Evolutionary conservation across 2,329 filamentous ascomycete genomes (phyloP).

Genomic region (Tolypocladium capitatum): DNA sequence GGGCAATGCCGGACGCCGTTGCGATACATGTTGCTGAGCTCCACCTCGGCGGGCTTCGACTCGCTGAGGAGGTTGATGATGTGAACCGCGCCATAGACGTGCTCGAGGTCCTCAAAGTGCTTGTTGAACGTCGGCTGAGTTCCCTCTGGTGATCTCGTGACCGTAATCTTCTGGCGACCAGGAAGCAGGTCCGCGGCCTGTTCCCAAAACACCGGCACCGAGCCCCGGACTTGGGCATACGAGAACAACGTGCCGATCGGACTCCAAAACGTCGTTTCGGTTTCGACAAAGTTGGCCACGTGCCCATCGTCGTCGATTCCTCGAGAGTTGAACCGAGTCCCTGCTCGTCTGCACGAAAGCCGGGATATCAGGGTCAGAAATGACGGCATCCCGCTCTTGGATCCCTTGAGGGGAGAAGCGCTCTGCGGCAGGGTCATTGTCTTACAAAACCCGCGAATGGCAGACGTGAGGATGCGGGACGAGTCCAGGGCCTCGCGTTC

Average conservation of each 20-base stretch:
- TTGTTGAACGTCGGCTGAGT: constrained; percentile 92
- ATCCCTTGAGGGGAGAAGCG: constrained; percentile 54
- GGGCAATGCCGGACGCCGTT: constrained; percentile 64
- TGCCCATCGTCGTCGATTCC: constrained; percentile 97
- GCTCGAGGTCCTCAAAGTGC: constrained; percentile 78
- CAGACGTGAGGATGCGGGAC: constrained; percentile 80
- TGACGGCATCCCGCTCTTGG: constrained; percentile 61
- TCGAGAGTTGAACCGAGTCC: constrained; percentile 91
- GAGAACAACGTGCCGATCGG: constrained; percentile 72
- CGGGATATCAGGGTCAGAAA: constrained; percentile 82
- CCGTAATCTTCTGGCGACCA: constrained; percentile 84
- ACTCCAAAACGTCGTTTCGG: constrained; percentile 84
- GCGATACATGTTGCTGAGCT: constrained; percentile 69
- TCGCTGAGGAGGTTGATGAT: constrained; percentile 90
- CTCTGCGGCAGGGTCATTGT: constrained; percentile 75
- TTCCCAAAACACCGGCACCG: constrained; percentile 95
- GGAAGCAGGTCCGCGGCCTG: constrained; percentile 78
- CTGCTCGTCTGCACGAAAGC: constrained; percentile 78
- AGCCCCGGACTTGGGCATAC: constrained; percentile 84
- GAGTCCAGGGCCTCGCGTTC: constrained; percentile 72
- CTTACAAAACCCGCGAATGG: constrained; percentile 82
- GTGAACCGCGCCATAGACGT: constrained; percentile 80
- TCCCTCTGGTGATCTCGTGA: constrained; percentile 79
- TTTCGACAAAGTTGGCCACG: constrained; percentile 98
- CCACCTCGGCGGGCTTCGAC: constrained; percentile 72